These are phyloP conservation scores for Colletotrichum magnum DNA, from an alignment of 2,329 filamentous ascomycete species.

Conservation along the genomic window DNA sequence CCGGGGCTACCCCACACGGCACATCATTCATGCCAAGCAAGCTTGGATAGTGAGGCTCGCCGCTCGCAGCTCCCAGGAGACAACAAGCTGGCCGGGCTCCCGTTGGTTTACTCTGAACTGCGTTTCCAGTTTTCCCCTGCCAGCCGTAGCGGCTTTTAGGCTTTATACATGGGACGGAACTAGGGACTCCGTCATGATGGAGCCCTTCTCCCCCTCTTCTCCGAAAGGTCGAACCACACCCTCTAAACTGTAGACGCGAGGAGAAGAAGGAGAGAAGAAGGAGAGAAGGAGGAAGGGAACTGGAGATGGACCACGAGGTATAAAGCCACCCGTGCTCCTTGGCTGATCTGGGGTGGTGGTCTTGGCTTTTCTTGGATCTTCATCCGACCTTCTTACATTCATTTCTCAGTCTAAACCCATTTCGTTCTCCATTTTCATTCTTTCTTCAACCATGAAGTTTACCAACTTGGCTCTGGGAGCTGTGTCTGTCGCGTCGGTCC, in stretches of 20 bases:
- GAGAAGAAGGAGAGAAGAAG: neutral
- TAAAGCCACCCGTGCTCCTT: constrained; percentile 24
- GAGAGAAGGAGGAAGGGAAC: neutral
- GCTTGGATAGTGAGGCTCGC: constrained; percentile 13
- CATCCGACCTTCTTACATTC: constrained; percentile 36
- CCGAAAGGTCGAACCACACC: constrained; percentile 9
- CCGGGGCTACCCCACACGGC: constrained; percentile 30
- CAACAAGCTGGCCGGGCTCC: neutral
- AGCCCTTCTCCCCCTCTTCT: neutral
- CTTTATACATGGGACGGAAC: constrained; percentile 30
- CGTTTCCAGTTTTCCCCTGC: neutral
- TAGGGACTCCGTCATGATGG: constrained; percentile 25
- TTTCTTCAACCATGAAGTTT: constrained; percentile 34
- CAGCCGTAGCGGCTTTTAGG: constrained; percentile 12
- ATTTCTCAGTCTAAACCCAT: constrained; percentile 24
- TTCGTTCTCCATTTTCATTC: constrained; percentile 4
- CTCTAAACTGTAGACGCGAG: constrained; percentile 13
- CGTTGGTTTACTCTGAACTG: neutral
- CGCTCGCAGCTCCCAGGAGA: neutral
- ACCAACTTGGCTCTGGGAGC: constrained; percentile 34
- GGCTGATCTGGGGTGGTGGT: neutral
- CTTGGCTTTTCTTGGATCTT: constrained; percentile 26
- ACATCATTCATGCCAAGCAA: constrained; percentile 30
- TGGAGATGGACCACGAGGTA: constrained; percentile 10
- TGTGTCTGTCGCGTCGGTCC: constrained; percentile 34